Base-by-base conservation (phyloP, 768 basidiomycete genomes). In the Paxillus rubicundulus region DNA sequence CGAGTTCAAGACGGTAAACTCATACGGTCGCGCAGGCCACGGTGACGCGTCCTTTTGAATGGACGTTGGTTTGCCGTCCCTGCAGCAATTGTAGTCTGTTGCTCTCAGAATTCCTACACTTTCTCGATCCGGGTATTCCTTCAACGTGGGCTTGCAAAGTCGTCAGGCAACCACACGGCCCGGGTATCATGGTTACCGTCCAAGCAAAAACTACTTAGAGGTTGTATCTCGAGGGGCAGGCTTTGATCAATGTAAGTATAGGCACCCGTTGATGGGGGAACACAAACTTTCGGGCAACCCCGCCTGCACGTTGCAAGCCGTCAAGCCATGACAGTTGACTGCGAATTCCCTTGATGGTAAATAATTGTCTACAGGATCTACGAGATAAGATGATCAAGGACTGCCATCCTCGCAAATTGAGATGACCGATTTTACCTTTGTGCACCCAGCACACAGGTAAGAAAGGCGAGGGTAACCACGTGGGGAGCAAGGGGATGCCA, bases 1-100 rank as follows among this genome's bases (percentile, higher is more conserved):
- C 75, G 80, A 34, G 81, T 88, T 8, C 88, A 89, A 62, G 75
- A 84, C 48, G 88, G 87, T 40, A 88, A 87, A 60, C 76, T 83
- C 42, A 84, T 88, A 70, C 84, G 87, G 47, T 89, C 86, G 43
- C 77, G 80, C 50, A 73, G 82, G 55, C 64, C 74, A 49, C 61
- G 65, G 53, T 68, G 51, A 57, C 61, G 38, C n/a, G 21, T 16
- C 28, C n/a, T 12, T 28, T 17, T 28, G 51, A 40, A 16, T 17
- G 41, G 43, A 39, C 49, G n/a, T 47, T 24, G 47, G 34, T 44
- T 49, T 54, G 45, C 52, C 47, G 53, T 57, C 51, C 37, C 34
- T 30, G 45, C 45, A 57, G 40, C n/a, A 60, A 55, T 62, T 34
- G 33, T 38, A 60, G 27, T 30, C 14, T 45, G 50, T 27, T 50